Base-by-base conservation (phyloP, 768 basidiomycete genomes). In the Mycena olivaceomarginata region DNA sequence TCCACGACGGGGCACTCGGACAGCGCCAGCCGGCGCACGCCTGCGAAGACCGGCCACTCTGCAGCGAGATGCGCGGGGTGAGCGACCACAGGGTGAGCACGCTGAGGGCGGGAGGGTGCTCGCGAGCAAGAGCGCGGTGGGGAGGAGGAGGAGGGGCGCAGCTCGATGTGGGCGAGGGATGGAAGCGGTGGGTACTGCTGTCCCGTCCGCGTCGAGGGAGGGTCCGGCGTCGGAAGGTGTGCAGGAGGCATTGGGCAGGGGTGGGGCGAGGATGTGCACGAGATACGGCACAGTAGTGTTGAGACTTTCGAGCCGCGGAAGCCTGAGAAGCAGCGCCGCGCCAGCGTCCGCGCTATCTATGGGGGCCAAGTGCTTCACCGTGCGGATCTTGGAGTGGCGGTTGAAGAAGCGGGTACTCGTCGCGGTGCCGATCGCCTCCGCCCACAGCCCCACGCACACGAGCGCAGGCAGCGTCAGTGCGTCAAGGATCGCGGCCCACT, bases 401-500 rank as follows among this genome's bases (percentile, higher is more conserved):
- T 69, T 77, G 67, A 72, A 62, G 60, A 77, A 77, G 16, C 46
- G 51, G 48, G 65, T 39, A 22, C 66, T 64, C 40, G 72, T 64
- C 5, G 57, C 72, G n/a, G 67, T 67, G 48, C 57, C 53, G 46
- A 77, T 77, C 9, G 76, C 46, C 41, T 72, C 53, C 20, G 71
- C 71, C 69, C 65, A 68, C 20, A 77, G 40, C 15, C 71, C 71
- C 5, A 77, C 72, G 56, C 53, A 62, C 40, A 51, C 48, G 5
- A 77, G 72, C 40, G 53, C 53, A 15, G 76, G 76, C 25, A 77
- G 76, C 20, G 67, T 16, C 20, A 72, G 59, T 12, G 25, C 75
- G 22, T 22, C 76, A 12, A 77, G 67, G 39, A 77, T 70, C 13
- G 72, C 76, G 43, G 57, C 39, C 76, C 76, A 77, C 43, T 68